phyloP scores from a whole-genome alignment of 805 yeast species.

The Kodamaea fukazawae region DNA sequence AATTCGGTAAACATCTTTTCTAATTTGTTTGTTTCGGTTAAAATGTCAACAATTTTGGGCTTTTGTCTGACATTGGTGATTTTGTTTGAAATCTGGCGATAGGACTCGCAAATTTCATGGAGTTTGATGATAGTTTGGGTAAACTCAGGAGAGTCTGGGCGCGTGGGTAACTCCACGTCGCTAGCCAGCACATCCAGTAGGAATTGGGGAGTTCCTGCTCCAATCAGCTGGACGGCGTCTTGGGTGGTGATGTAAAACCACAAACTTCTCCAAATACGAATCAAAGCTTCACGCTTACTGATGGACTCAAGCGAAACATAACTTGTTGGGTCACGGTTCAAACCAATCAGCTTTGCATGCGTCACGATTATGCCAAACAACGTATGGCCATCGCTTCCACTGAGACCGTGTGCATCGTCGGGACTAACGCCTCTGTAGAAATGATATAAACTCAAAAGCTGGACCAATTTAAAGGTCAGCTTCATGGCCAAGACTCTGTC shows the following conservation, averaged over 20 bases:
- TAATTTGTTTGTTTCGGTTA: slow-evolving; percentile 33
- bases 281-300: slow-evolving; percentile 23
- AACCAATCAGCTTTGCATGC: slow-evolving; percentile 41
- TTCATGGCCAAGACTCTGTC: slow-evolving; percentile 28
- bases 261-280: slow-evolving; percentile 34
- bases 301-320: slow-evolving; percentile 31
- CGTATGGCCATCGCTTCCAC: slow-evolving; percentile 39
- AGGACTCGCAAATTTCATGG: slow-evolving; percentile 21
- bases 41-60: slow-evolving; percentile 35
- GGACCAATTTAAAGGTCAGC: slow-evolving; percentile 36
- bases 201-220: slow-evolving; percentile 31
- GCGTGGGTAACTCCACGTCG: slow-evolving; percentile 32
- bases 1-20: slow-evolving; percentile 34
- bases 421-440: slow-evolving; percentile 40
- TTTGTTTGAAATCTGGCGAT: slow-evolving; percentile 27
- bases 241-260: slow-evolving; percentile 31
- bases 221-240: slow-evolving; percentile 34
- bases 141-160: slow-evolving; percentile 16
- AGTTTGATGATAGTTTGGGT: slow-evolving; percentile 13
- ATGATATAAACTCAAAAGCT: slow-evolving; percentile 29
- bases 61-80: slow-evolving; percentile 26
- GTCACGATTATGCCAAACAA: slow-evolving; percentile 35
- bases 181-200: slow-evolving; percentile 25
- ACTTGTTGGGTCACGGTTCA: slow-evolving; percentile 38
- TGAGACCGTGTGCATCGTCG: slow-evolving; percentile 41